Evolutionary conservation across 2,329 filamentous ascomycete genomes (phyloP).

Genomic region (Phymatotrichopsis omnivora): DNA sequence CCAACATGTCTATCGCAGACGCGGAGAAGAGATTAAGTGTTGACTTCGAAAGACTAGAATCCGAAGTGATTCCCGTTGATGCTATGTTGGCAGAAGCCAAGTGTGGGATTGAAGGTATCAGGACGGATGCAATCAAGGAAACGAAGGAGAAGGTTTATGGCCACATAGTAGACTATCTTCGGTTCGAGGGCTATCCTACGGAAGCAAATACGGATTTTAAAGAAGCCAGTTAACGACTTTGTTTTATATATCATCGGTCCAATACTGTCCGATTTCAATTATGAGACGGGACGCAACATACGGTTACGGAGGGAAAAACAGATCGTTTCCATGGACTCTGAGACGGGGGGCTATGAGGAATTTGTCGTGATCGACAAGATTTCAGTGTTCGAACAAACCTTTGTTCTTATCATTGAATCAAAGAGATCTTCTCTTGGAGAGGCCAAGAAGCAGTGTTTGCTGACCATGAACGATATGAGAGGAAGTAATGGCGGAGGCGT

Average conservation of each 20-base stretch:
- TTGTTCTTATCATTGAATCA: neutral
- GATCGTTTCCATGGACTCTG: too few species aligned
- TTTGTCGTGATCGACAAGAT: too few species aligned
- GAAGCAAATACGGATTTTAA: neutral
- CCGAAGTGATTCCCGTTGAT: neutral
- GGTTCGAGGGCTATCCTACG: neutral
- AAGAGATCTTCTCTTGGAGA: too few species aligned
- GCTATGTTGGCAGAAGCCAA: too few species aligned
- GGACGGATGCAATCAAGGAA: too few species aligned
- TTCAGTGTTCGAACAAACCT: neutral
- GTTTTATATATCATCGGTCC: neutral
- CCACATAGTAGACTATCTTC: constrained; percentile 1
- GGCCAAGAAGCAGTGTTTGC: constrained; percentile 3
- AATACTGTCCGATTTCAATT: too few species aligned
- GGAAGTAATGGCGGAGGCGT: neutral
- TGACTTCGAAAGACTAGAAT: neutral
- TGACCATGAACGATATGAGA: neutral
- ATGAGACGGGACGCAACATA: too few species aligned
- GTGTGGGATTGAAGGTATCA: constrained; percentile 2
- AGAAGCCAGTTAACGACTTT: neutral
- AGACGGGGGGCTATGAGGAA: too few species aligned
- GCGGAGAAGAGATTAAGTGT: constrained; percentile 4
- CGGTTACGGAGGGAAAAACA: too few species aligned
- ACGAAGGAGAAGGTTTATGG: too few species aligned
- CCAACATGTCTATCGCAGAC: constrained; percentile 1